A percentile compares a stretch with the other conserved stretches of the same genome.
phyloP scores from a whole-genome alignment of 768 basidiomycete genomes.

The Rhizopogon roseolus region DNA sequence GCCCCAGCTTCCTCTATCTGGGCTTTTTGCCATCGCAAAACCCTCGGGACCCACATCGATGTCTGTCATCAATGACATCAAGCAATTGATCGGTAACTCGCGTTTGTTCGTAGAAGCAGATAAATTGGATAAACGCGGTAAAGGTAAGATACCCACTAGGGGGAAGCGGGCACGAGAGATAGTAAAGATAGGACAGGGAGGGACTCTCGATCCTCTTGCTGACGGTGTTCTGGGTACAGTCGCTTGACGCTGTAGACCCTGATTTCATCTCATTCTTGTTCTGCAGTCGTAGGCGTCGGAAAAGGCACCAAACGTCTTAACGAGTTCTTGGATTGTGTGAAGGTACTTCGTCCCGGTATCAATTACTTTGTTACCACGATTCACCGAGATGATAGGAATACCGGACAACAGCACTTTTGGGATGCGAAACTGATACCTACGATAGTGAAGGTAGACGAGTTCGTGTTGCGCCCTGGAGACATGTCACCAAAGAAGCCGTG shows the following conservation, averaged over 20 bases:
- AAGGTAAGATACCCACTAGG: conserved; percentile 37
- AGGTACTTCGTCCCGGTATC: conserved; percentile 42
- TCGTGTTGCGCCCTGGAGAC: conserved; percentile 71
- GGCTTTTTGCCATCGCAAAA: conserved; percentile 84
- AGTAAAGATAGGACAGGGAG: conserved; percentile 88
- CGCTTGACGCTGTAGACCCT: background rate
- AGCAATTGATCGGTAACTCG: conserved; percentile 72
- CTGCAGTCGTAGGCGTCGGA: conserved; percentile 80
- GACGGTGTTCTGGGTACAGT: conserved; percentile 86
- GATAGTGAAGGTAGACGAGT: conserved; percentile 87
- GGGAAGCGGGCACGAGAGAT: conserved; percentile 33
- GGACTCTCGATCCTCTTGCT: conserved; percentile 94
- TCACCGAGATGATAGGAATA: conserved; percentile 64
- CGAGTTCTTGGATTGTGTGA: conserved; percentile 83
- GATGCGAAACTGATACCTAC: conserved; percentile 92
- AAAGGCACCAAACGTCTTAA: conserved; percentile 85
- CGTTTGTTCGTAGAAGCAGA: conserved; percentile 66
- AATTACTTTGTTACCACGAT: conserved; percentile 8
- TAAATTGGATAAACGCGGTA: conserved; percentile 47
- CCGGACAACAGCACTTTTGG: conserved; percentile 82
- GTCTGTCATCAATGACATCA: conserved; percentile 82
- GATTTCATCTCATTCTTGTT: conserved; percentile 1
- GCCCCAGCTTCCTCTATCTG: conserved; percentile 62
- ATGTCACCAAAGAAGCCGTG: conserved; percentile 76
- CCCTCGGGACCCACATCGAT: conserved; percentile 93